Conservation (phyloP, 129 eudicot species). For the Pulicaria dysenterica region DNA sequence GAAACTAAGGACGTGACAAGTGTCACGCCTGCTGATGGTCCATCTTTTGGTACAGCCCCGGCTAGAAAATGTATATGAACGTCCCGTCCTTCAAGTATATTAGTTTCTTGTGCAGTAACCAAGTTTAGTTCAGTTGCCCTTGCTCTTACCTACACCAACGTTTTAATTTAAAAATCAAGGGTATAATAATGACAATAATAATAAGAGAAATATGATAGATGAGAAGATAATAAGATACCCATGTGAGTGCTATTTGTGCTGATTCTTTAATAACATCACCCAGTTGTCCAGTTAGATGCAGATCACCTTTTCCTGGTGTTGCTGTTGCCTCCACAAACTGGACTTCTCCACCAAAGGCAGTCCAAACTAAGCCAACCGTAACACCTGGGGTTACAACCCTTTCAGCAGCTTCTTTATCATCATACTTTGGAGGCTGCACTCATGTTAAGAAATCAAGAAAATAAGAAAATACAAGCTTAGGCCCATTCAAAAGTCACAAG, state of each 20-base stretch:
- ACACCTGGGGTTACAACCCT: slow-evolving; percentile 87
- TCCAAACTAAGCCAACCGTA: slow-evolving; percentile 94
- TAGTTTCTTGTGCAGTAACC: slow-evolving; percentile 54
- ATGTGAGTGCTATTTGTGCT: slow-evolving; percentile 93
- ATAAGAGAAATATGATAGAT: background rate
- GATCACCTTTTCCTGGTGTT: slow-evolving; percentile 86
- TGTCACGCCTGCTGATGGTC: slow-evolving; percentile 97
- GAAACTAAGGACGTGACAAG: slow-evolving; percentile 93
- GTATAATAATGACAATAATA: background rate
- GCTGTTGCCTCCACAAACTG: slow-evolving; percentile 93
- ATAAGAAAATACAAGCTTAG: slow-evolving; percentile 3
- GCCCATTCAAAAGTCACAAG: background rate
- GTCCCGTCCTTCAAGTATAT: slow-evolving; percentile 76
- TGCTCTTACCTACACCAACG: slow-evolving; percentile 59
- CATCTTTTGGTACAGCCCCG: slow-evolving; percentile 96
- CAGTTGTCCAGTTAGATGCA: slow-evolving; percentile 94
- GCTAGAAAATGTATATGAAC: slow-evolving; percentile 97
- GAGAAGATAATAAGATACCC: slow-evolving; percentile 53
- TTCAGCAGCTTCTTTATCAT: slow-evolving; percentile 82
- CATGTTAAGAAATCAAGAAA: slow-evolving; percentile 2
- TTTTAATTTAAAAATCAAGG: background rate
- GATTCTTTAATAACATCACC: slow-evolving; percentile 98
- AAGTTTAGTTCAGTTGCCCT: slow-evolving; percentile 82
- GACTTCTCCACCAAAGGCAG: slow-evolving; percentile 91
- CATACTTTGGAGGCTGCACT: slow-evolving; percentile 85